phyloP scores from a whole-genome alignment of 495 filamentous ascomycete genomes.

The Glutinoglossum americanum region DNA sequence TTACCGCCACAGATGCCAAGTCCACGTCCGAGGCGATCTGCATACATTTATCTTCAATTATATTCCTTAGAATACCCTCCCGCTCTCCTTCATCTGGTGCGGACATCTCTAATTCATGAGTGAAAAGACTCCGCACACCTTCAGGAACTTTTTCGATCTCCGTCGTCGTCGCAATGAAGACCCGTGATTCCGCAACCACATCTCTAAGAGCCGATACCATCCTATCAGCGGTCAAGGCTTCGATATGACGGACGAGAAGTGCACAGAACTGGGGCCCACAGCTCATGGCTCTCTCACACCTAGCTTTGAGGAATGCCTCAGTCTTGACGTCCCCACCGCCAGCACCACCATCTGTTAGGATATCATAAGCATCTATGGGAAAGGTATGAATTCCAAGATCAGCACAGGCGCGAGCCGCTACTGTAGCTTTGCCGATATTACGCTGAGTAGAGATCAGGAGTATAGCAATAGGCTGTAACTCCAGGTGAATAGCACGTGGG shows the following conservation, averaged over 20 bases:
- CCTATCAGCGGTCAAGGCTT: conserved; percentile 74
- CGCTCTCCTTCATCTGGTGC: conserved; percentile 86
- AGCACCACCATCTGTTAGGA: conserved; percentile 68
- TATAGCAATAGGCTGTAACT: conserved; percentile 71
- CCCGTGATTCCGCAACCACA: conserved; percentile 45
- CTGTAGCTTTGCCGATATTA: conserved; percentile 67
- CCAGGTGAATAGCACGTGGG: conserved; percentile 63
- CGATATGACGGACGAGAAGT: conserved; percentile 70
- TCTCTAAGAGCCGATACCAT: conserved; percentile 70
- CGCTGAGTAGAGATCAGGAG: conserved; percentile 76
- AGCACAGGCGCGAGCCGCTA: conserved; percentile 53
- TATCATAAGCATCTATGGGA: conserved; percentile 77
- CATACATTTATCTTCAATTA: conserved; percentile 53
- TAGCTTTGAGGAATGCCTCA: conserved; percentile 66
- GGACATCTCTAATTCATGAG: conserved; percentile 82
- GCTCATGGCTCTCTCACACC: conserved; percentile 69
- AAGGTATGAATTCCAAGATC: conserved; percentile 86
- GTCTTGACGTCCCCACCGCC: conserved; percentile 83
- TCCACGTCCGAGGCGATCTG: conserved; percentile 61
- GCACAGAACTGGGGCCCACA: conserved; percentile 68
- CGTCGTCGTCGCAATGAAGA: conserved; percentile 80
- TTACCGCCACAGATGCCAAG: conserved; percentile 60
- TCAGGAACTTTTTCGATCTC: conserved; percentile 88
- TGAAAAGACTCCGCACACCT: conserved; percentile 73
- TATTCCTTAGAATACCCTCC: conserved; percentile 60